A percentile compares a stretch with the other conserved stretches of the same genome.
Conservation (phyloP, 495 filamentous ascomycete genomes). For the Amniculicola lignicola region DNA sequence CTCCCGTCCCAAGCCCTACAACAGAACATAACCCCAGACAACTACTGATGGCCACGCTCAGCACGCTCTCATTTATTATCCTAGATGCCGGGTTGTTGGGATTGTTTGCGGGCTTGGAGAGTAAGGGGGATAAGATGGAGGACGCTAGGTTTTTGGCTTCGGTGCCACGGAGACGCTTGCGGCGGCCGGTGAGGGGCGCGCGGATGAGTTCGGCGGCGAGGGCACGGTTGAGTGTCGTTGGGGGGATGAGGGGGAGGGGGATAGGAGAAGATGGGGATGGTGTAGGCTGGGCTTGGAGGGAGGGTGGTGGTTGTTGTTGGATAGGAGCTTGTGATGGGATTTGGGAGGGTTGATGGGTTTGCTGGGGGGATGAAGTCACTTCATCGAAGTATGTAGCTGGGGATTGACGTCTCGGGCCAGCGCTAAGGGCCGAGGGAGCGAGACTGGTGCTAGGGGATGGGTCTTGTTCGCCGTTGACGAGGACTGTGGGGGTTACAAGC, state of each 20-base stretch:
- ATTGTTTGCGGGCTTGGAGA: conserved; percentile 20
- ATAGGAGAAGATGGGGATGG: not conserved
- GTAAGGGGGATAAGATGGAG: conserved; percentile 35
- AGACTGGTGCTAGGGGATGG: conserved; percentile 14
- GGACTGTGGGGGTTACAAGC: conserved; percentile 69
- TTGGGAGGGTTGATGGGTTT: not conserved
- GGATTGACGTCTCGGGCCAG: conserved; percentile 36
- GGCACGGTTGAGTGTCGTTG: conserved; percentile 37
- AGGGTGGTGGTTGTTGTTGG: not conserved
- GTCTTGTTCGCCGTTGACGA: conserved; percentile 63
- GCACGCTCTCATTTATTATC: conserved; percentile 29
- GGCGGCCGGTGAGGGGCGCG: conserved; percentile 36
- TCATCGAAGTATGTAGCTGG: conserved; percentile 29
- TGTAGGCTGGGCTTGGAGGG: not conserved
- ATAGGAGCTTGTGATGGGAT: not conserved
- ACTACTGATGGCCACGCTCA: conserved; percentile 35
- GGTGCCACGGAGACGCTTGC: conserved; percentile 38
- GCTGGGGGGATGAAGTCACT: not conserved
- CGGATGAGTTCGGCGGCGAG: conserved; percentile 41
- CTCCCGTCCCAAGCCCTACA: conserved; percentile 35
- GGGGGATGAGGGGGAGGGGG: conserved; percentile 14
- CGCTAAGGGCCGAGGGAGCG: conserved; percentile 35
- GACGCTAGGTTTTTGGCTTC: conserved; percentile 43
- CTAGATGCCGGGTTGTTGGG: conserved; percentile 13
- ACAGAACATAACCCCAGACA: conserved; percentile 38